A percentile compares a stretch with the other conserved stretches of the same genome.
Conservation (phyloP, 176 grass and related monocot genomes). For the Carex myosuroides region DNA sequence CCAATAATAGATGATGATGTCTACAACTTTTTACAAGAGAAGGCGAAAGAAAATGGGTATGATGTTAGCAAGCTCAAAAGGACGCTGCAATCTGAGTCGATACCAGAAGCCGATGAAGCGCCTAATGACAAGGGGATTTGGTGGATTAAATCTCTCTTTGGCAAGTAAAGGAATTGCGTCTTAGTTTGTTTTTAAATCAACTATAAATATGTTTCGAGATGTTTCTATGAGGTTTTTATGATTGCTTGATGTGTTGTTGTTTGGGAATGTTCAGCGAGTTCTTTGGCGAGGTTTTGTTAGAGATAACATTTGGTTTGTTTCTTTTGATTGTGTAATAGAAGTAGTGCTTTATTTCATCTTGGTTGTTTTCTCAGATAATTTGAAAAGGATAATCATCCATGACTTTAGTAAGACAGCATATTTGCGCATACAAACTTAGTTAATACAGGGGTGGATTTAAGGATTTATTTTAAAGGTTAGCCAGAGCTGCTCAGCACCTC, state of each 20-base stretch:
- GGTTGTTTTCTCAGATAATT: background rate
- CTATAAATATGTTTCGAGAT: background rate
- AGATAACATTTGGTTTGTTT: background rate
- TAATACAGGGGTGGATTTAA: too few relatives aligned
- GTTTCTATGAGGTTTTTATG: background rate
- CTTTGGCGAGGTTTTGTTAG: background rate
- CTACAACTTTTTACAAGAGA: slow-evolving; percentile 44
- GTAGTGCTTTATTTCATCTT: background rate
- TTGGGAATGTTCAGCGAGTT: background rate
- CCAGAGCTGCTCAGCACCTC: too few relatives aligned
- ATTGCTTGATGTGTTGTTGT: background rate
- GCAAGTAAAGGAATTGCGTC: slow-evolving; percentile 28
- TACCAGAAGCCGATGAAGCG: slow-evolving; percentile 39
- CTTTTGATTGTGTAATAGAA: background rate
- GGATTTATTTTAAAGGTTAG: too few relatives aligned
- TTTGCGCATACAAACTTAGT: background rate
- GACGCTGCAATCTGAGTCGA: slow-evolving; percentile 45
- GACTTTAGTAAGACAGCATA: background rate
- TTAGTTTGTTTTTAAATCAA: slow-evolving; percentile 16
- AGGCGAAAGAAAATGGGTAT: slow-evolving; percentile 51
- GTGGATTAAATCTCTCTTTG: slow-evolving; percentile 86
- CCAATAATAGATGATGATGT: slow-evolving; percentile 49
- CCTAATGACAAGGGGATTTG: slow-evolving; percentile 43
- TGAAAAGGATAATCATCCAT: background rate
- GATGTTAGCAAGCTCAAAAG: slow-evolving; percentile 50